phyloP scores from a whole-genome alignment of 2,329 filamentous ascomycete genomes.

The Aureobasidium sp. region DNA sequence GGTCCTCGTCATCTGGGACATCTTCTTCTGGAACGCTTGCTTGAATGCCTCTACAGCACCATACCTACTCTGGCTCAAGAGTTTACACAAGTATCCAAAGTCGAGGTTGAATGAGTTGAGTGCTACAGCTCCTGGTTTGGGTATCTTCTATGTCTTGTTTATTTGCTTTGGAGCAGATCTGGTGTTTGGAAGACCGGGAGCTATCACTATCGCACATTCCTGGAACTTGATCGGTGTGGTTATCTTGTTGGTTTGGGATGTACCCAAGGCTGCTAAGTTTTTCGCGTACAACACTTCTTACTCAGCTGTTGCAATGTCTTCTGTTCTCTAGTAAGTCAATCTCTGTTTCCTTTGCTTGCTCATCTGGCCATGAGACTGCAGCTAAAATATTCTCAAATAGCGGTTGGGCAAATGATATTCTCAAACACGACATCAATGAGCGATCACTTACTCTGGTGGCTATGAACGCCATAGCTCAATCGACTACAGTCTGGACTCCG shows the following conservation, averaged over 20 bases:
- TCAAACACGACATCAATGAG: constrained; percentile 37
- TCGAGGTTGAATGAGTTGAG: constrained; percentile 58
- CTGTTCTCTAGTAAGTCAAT: constrained; percentile 60
- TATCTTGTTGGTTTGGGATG: constrained; percentile 61
- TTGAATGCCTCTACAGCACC: constrained; percentile 52
- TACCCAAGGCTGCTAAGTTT: constrained; percentile 62
- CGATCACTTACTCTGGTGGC: constrained; percentile 57
- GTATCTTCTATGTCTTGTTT: constrained; percentile 62
- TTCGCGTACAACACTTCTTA: constrained; percentile 60
- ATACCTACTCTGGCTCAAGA: constrained; percentile 67
- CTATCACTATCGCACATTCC: constrained; percentile 56
- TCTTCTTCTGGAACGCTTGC: constrained; percentile 64
- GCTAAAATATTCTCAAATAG: too few relatives aligned
- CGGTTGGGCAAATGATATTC: background rate
- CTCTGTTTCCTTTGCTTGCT: background rate
- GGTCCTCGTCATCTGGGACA: constrained; percentile 54
- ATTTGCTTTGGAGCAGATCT: constrained; percentile 64
- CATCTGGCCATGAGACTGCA: too few relatives aligned
- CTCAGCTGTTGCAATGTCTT: constrained; percentile 58
- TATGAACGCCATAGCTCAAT: constrained; percentile 59
- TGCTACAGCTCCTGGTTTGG: constrained; percentile 58
- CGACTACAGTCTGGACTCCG: constrained; percentile 63
- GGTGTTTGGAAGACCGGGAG: constrained; percentile 58
- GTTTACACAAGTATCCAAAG: constrained; percentile 52
- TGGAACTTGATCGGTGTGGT: constrained; percentile 61